These are phyloP conservation scores for Triangularia verruculosa DNA, from an alignment of 2,329 filamentous ascomycete genomes.

Conservation along the genomic window DNA sequence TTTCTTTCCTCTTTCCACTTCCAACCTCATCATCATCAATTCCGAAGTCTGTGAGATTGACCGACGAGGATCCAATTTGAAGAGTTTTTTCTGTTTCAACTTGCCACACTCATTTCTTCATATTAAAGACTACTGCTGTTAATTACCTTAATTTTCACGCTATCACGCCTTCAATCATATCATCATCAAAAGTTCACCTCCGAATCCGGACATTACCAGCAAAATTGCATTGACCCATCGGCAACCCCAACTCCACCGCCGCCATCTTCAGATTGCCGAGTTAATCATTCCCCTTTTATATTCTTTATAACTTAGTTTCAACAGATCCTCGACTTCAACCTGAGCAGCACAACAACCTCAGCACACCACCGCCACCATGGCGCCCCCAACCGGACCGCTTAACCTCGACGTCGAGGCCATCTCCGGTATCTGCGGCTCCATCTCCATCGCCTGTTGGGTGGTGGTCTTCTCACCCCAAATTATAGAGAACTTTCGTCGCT, in stretches of 20 bases:
- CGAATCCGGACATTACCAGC: background rate
- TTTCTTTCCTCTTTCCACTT: background rate
- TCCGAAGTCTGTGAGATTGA: background rate
- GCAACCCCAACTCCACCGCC: background rate
- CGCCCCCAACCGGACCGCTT: conserved; percentile 52
- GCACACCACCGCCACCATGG: conserved; percentile 38
- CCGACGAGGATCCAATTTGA: background rate
- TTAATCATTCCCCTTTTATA: background rate
- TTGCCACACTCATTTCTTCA: background rate
- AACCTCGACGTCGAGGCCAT: conserved; percentile 86
- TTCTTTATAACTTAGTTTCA: background rate
- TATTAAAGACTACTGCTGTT: background rate
- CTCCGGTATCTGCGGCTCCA: conserved; percentile 88
- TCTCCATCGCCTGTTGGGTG: conserved; percentile 97
- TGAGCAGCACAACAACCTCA: background rate
- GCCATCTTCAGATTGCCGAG: background rate
- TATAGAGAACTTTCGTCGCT: conserved; percentile 84
- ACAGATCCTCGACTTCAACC: background rate
- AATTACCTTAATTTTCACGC: background rate
- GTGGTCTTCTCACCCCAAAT: conserved; percentile 98
- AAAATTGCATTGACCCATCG: background rate
- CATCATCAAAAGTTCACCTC: background rate
- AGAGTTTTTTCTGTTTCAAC: background rate
- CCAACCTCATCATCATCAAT: background rate
- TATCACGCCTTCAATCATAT: background rate